Base-by-base conservation (phyloP, 768 basidiomycete genomes). In the Trametes maxima region DNA sequence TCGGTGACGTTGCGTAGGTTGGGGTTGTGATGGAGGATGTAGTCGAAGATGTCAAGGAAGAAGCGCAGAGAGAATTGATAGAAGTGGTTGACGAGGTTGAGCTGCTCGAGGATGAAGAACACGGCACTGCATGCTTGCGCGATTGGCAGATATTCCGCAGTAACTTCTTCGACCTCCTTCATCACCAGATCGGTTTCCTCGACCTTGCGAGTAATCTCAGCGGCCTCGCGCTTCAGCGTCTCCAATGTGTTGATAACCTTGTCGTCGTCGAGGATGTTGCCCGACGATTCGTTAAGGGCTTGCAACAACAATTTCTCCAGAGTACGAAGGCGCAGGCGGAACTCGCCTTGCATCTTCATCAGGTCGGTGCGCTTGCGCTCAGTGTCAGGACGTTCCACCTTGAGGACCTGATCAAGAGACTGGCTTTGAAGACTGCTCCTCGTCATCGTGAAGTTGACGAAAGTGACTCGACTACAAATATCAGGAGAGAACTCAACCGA, bases 31-130 rank as follows among this genome's bases (percentile, higher is more conserved):
- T 90, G 89, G 8, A 98, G 84, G 59, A 96, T 87, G 68, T 90
- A 93, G 76, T 98, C 94, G 76, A 99, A 99, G 70, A 98, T 96
- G 72, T 97, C 96, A 60, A 98, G 84, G 90, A 99, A 99, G 82
- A 96, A 98, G 28, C 82, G 89, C 47, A 99, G 82, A 1, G 97
- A 98, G 81, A 99, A 99, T 74, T 98, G 94, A 71, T 99, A 99
- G 79, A 98, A 98, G 76, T 97, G 96, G 70, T 96, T 94, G 78
- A 98, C 85, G 54, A 90, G 82, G 72, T 93, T 90, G 51, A 98
- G 83, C 69, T 98, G 95, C 70, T 98, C 96, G 68, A 99, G 79
- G 60, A 96, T 90, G 78, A 99, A 99, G 85, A 93, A 99, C 44
- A 98, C 88, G 1, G 94, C 87, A 72, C 95, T 96, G 82, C 95